These are phyloP conservation scores for Pseudovirgaria hyperparasitica DNA, from an alignment of 2,329 filamentous ascomycete species.

Conservation along the genomic window DNA sequence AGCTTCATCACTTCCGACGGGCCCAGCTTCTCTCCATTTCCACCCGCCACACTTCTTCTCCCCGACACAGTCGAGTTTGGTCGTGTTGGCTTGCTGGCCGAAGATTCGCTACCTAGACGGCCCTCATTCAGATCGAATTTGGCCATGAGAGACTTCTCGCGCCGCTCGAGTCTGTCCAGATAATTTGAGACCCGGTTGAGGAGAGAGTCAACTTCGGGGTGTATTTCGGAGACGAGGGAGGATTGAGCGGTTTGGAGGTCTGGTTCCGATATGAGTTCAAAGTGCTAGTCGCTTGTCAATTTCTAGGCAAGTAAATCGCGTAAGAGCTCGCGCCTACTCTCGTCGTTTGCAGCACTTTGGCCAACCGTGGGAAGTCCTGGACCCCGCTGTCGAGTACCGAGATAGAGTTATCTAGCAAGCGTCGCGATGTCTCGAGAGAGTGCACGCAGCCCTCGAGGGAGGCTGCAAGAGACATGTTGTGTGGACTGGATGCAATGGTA, in stretches of 20 bases:
- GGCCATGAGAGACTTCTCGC: conserved; percentile 72
- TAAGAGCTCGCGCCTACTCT: conserved; percentile 31
- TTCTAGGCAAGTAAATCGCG: not conserved
- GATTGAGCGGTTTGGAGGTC: conserved; percentile 72
- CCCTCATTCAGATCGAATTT: conserved; percentile 76
- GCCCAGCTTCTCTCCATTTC: conserved; percentile 19
- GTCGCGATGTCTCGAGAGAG: conserved; percentile 47
- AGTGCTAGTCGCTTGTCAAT: conserved; percentile 48
- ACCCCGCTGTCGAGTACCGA: conserved; percentile 49
- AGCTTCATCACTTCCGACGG: conserved; percentile 44
- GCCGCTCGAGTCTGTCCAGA: conserved; percentile 68
- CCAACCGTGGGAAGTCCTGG: conserved; percentile 49
- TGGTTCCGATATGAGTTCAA: conserved; percentile 80
- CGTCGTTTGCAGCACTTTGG: conserved; percentile 50
- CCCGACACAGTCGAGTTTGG: conserved; percentile 12
- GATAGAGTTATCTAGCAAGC: conserved; percentile 50
- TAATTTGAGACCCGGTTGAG: conserved; percentile 73
- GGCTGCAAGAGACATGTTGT: conserved; percentile 17
- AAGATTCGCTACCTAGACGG: conserved; percentile 34
- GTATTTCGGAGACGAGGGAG: conserved; percentile 75
- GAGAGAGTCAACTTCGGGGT: conserved; percentile 70
- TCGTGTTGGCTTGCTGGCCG: conserved; percentile 11
- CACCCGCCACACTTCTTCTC: conserved; percentile 14
- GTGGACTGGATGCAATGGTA: no score
- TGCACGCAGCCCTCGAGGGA: conserved; percentile 47